A percentile compares a stretch with the other conserved stretches of the same genome.
phyloP scores from a whole-genome alignment of 768 basidiomycete species.

The Suillus brevipes region DNA sequence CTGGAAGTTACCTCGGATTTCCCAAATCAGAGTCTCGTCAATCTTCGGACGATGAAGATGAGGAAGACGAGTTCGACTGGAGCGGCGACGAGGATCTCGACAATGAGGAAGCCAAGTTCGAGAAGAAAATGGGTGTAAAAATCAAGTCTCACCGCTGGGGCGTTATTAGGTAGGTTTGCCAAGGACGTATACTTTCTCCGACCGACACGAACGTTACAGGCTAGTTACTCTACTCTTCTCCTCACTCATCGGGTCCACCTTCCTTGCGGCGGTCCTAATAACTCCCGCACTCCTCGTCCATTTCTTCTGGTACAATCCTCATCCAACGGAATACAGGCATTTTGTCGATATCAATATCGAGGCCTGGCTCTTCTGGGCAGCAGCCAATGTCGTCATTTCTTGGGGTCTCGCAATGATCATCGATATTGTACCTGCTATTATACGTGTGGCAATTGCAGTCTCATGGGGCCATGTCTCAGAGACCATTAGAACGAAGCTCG shows the following conservation, averaged over 20 bases:
- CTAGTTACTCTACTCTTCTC: constrained; percentile 64
- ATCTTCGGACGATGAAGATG: constrained; percentile 59
- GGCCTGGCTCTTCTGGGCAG: constrained; percentile 83
- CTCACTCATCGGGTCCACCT: constrained; percentile 68
- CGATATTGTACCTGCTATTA: constrained; percentile 62
- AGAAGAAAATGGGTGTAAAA: constrained; percentile 54
- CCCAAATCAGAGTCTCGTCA: constrained; percentile 36
- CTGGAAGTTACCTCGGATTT: constrained; percentile 25
- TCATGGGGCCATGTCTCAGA: constrained; percentile 81
- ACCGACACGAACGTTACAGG: constrained; percentile 34
- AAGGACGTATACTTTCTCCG: background rate
- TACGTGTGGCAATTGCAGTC: constrained; percentile 52
- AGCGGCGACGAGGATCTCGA: constrained; percentile 75
- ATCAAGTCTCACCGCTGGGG: constrained; percentile 50
- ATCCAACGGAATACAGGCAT: constrained; percentile 54
- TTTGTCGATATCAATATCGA: constrained; percentile 66
- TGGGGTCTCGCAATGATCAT: constrained; percentile 77
- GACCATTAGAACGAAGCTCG: constrained; percentile 59
- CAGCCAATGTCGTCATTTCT: constrained; percentile 72
- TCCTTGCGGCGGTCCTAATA: constrained; percentile 63
- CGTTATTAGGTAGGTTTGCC: constrained; percentile 47
- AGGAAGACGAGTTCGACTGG: constrained; percentile 68
- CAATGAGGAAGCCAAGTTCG: constrained; percentile 68
- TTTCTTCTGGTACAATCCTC: constrained; percentile 68
- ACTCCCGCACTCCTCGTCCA: constrained; percentile 63